phyloP scores from a whole-genome alignment of 2,329 filamentous ascomycete genomes.

The Pyrenochaeta sp. region DNA sequence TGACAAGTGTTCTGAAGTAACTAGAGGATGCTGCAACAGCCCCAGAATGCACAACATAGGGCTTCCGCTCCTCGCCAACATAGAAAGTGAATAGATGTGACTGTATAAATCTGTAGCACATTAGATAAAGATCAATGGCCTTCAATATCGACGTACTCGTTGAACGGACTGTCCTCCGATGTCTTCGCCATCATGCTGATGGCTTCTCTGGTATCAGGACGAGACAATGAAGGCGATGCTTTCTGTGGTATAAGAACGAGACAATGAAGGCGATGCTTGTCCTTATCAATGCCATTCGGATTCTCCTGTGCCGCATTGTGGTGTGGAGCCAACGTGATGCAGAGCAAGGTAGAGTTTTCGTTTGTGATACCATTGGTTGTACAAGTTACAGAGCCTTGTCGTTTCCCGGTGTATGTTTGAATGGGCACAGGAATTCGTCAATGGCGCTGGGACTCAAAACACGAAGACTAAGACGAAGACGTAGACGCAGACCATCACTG shows the following conservation, averaged over 20 bases:
- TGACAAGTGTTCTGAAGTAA: constrained; percentile 26
- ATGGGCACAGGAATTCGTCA: too few species aligned
- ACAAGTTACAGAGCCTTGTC: constrained; percentile 2
- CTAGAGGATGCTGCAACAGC: constrained; percentile 26
- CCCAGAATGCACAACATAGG: constrained; percentile 25
- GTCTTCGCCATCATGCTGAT: constrained; percentile 7
- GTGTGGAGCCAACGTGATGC: too few species aligned
- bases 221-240: too few species aligned
- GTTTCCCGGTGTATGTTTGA: neutral
- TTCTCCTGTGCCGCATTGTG: too few species aligned
- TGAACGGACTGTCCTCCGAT: constrained; percentile 6
- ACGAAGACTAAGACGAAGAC: too few species aligned
- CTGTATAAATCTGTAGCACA: constrained; percentile 18
- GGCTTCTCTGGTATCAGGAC: neutral
- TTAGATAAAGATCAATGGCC: neutral
- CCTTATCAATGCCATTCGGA: too few species aligned
- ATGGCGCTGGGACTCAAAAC: too few species aligned
- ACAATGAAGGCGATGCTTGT: too few species aligned
- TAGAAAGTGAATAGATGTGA: constrained; percentile 35
- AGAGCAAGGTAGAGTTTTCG: too few species aligned
- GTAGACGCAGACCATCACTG: too few species aligned
- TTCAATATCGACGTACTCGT: constrained; percentile 7
- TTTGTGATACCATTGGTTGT: constrained; percentile 6
- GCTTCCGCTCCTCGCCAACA: constrained; percentile 23
- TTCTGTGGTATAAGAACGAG: too few species aligned